Percentiles rank a stretch among this genome's conserved stretches.
Evolutionary conservation across 352 stramenopile genomes (phyloP).

Genomic region (Globisporangium irregulare): DNA sequence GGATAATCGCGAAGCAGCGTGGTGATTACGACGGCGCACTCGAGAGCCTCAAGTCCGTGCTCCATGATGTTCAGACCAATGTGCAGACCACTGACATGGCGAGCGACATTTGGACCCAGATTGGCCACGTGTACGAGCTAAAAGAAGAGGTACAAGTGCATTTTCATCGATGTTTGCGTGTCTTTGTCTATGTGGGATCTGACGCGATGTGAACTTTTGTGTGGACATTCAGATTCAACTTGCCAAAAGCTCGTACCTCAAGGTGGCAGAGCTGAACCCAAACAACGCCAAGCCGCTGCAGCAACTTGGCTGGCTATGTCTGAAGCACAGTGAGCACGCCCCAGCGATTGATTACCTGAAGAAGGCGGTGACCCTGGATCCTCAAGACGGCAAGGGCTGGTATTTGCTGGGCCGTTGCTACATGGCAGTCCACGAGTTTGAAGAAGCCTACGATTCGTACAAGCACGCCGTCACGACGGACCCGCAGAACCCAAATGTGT

Average conservation of each 20-base stretch:
- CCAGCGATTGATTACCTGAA: neutral
- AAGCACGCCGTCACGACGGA: neutral
- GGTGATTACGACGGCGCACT: neutral
- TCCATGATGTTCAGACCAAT: no score
- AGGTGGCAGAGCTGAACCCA: neutral
- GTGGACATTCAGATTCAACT: neutral
- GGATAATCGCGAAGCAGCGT: conserved; percentile 21
- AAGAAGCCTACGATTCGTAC: neutral
- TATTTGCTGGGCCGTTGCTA: neutral
- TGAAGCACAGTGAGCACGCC: neutral
- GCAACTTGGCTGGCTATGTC: neutral
- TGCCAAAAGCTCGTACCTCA: neutral
- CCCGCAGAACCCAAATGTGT: neutral
- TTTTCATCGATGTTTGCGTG: no score
- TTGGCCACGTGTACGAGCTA: neutral
- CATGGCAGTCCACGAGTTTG: neutral
- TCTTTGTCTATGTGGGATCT: no score
- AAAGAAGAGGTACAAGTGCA: neutral
- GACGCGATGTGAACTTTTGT: neutral
- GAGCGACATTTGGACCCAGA: neutral
- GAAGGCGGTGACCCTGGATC: neutral
- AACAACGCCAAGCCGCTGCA: neutral
- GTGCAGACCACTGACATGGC: neutral
- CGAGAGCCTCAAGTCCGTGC: neutral
- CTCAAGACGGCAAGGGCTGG: neutral